These are phyloP conservation scores for Paraphoma sp. DNA, from an alignment of 2,329 filamentous ascomycete genomes.

Conservation along the genomic window DNA sequence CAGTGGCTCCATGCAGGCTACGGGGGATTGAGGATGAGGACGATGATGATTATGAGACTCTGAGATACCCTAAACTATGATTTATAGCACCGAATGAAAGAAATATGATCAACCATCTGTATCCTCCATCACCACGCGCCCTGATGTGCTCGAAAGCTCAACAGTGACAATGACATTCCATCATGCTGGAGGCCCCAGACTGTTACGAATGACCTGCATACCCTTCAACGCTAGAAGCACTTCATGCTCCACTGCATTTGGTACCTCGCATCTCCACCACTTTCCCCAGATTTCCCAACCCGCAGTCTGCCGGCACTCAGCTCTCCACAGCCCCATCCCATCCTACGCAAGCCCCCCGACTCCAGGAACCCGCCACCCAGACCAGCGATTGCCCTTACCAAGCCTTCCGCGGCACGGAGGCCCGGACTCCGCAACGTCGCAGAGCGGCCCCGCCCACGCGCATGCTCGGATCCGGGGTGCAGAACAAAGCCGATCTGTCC, in stretches of 20 bases:
- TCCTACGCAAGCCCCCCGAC: neutral
- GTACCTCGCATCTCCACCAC: neutral
- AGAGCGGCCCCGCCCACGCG: neutral
- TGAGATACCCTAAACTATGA: conserved; percentile 25
- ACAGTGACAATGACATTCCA: neutral
- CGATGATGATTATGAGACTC: conserved; percentile 32
- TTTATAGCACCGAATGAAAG: conserved; percentile 10
- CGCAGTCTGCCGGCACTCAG: neutral
- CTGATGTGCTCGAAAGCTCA: neutral
- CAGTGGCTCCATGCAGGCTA: conserved; percentile 35
- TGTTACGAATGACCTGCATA: too few species aligned
- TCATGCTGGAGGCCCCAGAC: too few species aligned
- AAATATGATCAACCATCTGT: neutral
- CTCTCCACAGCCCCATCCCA: neutral
- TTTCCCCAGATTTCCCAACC: neutral
- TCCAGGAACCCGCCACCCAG: neutral
- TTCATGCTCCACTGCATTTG: too few species aligned
- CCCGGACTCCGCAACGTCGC: neutral
- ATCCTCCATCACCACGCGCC: neutral
- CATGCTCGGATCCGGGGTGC: neutral
- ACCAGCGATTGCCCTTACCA: neutral
- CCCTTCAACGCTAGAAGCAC: too few species aligned
- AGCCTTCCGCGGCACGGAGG: conserved; percentile 1
- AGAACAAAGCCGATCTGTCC: neutral
- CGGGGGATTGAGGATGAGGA: conserved; percentile 32